Evolutionary conservation across 1,284 basidiomycete species (phyloP).

Genomic region (Vanrija sp.): DNA sequence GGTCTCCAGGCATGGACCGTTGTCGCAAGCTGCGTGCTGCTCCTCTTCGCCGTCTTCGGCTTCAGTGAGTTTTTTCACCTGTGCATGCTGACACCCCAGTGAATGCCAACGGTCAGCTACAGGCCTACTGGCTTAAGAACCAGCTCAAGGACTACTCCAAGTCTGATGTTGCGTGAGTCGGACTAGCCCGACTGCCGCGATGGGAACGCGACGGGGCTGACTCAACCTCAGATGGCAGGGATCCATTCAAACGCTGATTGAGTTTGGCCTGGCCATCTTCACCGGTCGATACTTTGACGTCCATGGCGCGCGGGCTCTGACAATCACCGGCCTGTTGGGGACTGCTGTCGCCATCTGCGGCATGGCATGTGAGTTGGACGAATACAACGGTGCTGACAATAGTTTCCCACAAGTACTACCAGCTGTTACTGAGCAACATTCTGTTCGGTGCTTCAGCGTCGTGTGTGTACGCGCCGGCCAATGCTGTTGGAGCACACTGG

Average conservation of each 20-base stretch:
- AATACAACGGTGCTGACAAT: neutral
- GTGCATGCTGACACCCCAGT: constrained; percentile 16
- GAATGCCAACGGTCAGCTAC: constrained; percentile 40
- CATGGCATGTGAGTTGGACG: constrained; percentile 23
- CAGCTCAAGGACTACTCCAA: constrained; percentile 36
- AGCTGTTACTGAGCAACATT: constrained; percentile 37
- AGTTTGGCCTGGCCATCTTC: constrained; percentile 34
- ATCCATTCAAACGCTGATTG: constrained; percentile 30
- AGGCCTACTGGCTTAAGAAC: constrained; percentile 36
- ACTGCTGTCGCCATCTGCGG: constrained; percentile 28
- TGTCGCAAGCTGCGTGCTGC: constrained; percentile 32
- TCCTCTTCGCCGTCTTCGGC: constrained; percentile 43
- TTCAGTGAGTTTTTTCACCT: constrained; percentile 31
- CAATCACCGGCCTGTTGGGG: constrained; percentile 24
- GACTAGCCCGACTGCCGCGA: too few species aligned
- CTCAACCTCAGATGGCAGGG: constrained; percentile 15
- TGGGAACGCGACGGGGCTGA: neutral
- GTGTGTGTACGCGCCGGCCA: constrained; percentile 38
- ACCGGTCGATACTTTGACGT: constrained; percentile 41
- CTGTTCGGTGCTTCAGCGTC: constrained; percentile 35
- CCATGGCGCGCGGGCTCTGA: constrained; percentile 31
- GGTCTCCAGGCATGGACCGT: constrained; percentile 12
- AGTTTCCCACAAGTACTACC: constrained; percentile 41
- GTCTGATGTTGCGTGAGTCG: constrained; percentile 38
- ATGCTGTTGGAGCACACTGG: constrained; percentile 42